Percentiles rank a stretch among this genome's conserved stretches.
phyloP scores from a whole-genome alignment of 2,329 filamentous ascomycete species.

The Fusarium gaditjirri region DNA sequence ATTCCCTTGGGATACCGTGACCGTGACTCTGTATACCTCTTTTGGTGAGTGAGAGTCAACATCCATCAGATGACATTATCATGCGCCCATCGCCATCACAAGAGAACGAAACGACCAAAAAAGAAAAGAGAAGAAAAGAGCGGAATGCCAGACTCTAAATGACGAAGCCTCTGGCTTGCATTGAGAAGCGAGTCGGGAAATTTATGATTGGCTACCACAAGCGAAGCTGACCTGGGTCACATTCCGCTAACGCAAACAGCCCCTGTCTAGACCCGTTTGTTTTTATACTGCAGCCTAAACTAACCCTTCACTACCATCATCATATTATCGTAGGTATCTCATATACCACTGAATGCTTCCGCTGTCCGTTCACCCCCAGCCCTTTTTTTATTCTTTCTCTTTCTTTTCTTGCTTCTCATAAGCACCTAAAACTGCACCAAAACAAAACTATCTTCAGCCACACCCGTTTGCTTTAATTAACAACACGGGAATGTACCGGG shows the following conservation, averaged over 20 bases:
- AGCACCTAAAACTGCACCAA: not conserved
- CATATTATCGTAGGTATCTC: not conserved
- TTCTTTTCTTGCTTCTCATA: not conserved
- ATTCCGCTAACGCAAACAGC: constrained; percentile 37
- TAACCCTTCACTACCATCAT: not conserved
- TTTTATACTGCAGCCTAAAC: not conserved
- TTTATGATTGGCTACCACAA: constrained; percentile 45
- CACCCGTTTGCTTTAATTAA: constrained; percentile 7
- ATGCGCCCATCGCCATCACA: not conserved
- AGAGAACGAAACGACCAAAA: not conserved
- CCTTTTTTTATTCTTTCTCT: not conserved
- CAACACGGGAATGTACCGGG: not conserved
- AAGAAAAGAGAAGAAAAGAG: not conserved
- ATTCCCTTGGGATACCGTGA: not conserved
- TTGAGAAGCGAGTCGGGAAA: constrained; percentile 46
- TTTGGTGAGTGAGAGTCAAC: not conserved
- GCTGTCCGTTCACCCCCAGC: not conserved
- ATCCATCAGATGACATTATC: not conserved
- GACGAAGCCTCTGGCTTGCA: constrained; percentile 38
- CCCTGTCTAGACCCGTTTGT: constrained; percentile 9
- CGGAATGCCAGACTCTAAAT: constrained; percentile 32
- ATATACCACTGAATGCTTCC: not conserved
- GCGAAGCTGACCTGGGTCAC: constrained; percentile 41
- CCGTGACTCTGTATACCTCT: not conserved
- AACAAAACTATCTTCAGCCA: constrained; percentile 16